Evolutionary conservation across 768 basidiomycete genomes (phyloP).

Genomic region (Agrocybe chaxingu): DNA sequence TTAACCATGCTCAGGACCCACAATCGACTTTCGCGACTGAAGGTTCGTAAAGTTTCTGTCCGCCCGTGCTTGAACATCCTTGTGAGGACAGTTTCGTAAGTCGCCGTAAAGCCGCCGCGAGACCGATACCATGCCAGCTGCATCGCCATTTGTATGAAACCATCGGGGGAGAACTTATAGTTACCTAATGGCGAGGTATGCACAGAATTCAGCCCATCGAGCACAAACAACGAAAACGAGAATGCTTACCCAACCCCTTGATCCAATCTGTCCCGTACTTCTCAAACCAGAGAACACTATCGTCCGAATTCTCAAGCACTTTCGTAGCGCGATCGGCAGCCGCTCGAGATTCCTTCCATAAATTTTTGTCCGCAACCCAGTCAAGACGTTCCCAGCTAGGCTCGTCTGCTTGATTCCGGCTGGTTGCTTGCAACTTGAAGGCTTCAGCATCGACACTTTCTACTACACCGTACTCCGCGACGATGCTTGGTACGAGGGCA

Average conservation of each 20-base stretch:
- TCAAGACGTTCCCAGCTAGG: slow-evolving; percentile 61
- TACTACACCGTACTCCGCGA: slow-evolving; percentile 77
- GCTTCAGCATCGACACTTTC: slow-evolving; percentile 55
- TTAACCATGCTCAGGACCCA: slow-evolving; percentile 80
- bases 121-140: slow-evolving; percentile 89
- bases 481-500: slow-evolving; percentile 85
- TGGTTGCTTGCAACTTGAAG: slow-evolving; percentile 26
- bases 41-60: slow-evolving; percentile 84
- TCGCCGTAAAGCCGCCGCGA: slow-evolving; percentile 75
- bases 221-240: not conserved
- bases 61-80: slow-evolving; percentile 83
- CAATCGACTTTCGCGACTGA: slow-evolving; percentile 67
- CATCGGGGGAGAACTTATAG: slow-evolving; percentile 64
- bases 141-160: slow-evolving; percentile 86
- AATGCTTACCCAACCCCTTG: slow-evolving; percentile 57
- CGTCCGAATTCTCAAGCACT: slow-evolving; percentile 78
- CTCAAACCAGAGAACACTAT: slow-evolving; percentile 76
- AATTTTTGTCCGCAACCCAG: slow-evolving; percentile 67
- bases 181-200: slow-evolving; percentile 1
- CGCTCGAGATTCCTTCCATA: slow-evolving; percentile 50
- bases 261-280: slow-evolving; percentile 90
- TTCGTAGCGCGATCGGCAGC: slow-evolving; percentile 55
- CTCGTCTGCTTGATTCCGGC: slow-evolving; percentile 9
- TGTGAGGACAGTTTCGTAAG: slow-evolving; percentile 91
- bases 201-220: not conserved